phyloP scores from a whole-genome alignment of 2,329 filamentous ascomycete genomes.

The Grosmannia penicillata region DNA sequence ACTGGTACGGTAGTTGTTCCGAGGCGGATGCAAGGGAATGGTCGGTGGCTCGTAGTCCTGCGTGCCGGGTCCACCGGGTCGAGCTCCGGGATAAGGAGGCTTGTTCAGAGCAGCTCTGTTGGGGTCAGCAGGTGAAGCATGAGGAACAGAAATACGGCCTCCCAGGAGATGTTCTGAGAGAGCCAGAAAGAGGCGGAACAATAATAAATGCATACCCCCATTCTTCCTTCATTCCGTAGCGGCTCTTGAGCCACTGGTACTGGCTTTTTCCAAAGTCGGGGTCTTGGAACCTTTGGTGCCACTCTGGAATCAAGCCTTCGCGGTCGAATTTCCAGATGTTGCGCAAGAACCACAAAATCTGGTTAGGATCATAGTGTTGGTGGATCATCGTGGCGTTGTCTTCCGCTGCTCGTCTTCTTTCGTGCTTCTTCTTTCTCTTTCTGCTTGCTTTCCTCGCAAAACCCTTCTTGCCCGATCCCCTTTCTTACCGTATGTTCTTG shows the following conservation, averaged over 20 bases:
- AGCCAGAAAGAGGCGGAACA: not conserved
- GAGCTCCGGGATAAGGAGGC: conserved; percentile 8
- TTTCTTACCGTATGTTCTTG: no score
- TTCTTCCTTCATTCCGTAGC: conserved; percentile 11
- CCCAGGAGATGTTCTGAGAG: not conserved
- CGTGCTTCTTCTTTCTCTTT: no score
- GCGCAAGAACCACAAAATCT: conserved; percentile 11
- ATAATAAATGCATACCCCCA: conserved; percentile 10
- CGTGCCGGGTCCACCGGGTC: conserved; percentile 6
- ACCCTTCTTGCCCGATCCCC: no score
- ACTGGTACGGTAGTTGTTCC: not conserved
- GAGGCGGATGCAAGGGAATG: conserved; percentile 3
- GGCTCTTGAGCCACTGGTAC: conserved; percentile 10
- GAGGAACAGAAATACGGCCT: not conserved
- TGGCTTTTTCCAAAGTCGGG: conserved; percentile 10
- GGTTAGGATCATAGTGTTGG: conserved; percentile 7
- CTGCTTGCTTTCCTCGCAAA: no score
- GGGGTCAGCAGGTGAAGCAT: not conserved
- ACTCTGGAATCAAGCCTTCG: conserved; percentile 4
- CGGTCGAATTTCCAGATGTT: conserved; percentile 10
- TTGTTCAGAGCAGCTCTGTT: conserved; percentile 8
- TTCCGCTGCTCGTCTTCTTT: no score
- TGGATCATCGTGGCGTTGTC: conserved; percentile 9
- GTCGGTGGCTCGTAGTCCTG: conserved; percentile 4
- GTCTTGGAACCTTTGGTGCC: conserved; percentile 5